Evolutionary conservation across 805 yeast genomes (phyloP).

Genomic region (Candida xyloterini): DNA sequence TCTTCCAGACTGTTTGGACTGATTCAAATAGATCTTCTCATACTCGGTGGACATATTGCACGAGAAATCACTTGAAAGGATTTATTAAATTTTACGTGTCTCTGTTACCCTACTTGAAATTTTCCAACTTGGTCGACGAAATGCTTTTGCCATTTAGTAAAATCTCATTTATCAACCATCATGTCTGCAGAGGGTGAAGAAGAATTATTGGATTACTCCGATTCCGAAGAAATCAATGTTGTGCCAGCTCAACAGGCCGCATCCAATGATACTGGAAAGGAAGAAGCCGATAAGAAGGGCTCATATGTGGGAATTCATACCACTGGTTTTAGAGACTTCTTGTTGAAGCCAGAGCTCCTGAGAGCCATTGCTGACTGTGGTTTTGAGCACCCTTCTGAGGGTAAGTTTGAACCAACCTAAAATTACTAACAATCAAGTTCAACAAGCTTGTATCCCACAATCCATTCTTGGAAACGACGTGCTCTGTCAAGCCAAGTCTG

Average conservation of each 20-base stretch:
- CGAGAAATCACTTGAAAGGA: slow-evolving; percentile 3
- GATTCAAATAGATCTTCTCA: slow-evolving; percentile 87
- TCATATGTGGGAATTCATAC: slow-evolving; percentile 98
- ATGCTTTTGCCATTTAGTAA: slow-evolving; percentile 7
- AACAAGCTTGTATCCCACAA: slow-evolving; percentile 97
- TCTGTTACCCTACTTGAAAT: slow-evolving; percentile 17
- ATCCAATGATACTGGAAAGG: slow-evolving; percentile 45
- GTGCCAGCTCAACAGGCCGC: slow-evolving; percentile 48
- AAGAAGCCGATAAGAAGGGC: slow-evolving; percentile 82
- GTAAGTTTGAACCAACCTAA: slow-evolving; percentile 47
- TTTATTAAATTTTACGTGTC: slow-evolving; percentile 10
- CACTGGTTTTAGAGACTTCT: slow-evolving; percentile 96
- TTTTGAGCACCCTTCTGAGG: slow-evolving; percentile 99
- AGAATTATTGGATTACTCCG: slow-evolving; percentile 98
- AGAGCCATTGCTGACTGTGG: slow-evolving; percentile 99
- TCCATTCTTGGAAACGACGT: slow-evolving; percentile 97
- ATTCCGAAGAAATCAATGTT: slow-evolving; percentile 91
- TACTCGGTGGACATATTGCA: slow-evolving; percentile 52
- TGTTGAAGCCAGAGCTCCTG: slow-evolving; percentile 92
- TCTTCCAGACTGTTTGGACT: slow-evolving; percentile 78
- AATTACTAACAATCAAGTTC: slow-evolving; percentile 50
- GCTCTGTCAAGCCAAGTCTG: slow-evolving; percentile 98
- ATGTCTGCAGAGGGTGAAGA: slow-evolving; percentile 98
- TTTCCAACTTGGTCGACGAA: slow-evolving; percentile 11
- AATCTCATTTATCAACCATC: slow-evolving; percentile 2